These are phyloP conservation scores for Termitomyces heimii DNA, from an alignment of 768 basidiomycete genomes.

Conservation along the genomic window DNA sequence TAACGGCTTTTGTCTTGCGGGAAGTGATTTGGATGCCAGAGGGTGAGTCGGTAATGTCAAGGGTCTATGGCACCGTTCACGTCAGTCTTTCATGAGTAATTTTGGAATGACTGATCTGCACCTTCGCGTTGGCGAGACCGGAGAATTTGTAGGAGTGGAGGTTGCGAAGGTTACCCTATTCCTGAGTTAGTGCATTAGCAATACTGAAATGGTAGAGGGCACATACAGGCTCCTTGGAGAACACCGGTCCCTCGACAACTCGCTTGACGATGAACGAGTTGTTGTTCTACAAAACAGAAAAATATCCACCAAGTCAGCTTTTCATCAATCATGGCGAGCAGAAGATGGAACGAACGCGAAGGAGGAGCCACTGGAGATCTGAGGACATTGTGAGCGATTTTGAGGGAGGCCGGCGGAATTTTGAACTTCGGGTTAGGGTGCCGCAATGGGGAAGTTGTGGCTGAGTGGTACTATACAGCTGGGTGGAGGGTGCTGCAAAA, in stretches of 20 bases:
- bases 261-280: constrained; percentile 87
- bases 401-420: constrained; percentile 11
- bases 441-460: constrained; percentile 24
- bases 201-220: neutral
- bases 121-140: constrained; percentile 82
- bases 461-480: constrained; percentile 36
- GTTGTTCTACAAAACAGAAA: constrained; percentile 50
- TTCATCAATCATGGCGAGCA: neutral
- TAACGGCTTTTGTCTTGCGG: constrained; percentile 57
- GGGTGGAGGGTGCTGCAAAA: constrained; percentile 16
- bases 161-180: constrained; percentile 80
- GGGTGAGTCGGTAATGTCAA: constrained; percentile 53
- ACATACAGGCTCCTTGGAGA: constrained; percentile 82
- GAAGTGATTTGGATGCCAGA: constrained; percentile 56
- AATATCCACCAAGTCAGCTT: neutral
- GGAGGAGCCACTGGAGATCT: constrained; percentile 92
- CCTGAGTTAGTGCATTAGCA: neutral
- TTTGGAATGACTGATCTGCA: constrained; percentile 15
- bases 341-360: constrained; percentile 55
- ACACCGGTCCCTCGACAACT: constrained; percentile 63
- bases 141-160: constrained; percentile 92
- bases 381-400: constrained; percentile 59
- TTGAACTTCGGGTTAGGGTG: constrained; percentile 10
- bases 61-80: constrained; percentile 37
- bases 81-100: neutral